Percentiles rank a stretch among this genome's conserved stretches.
Conservation (phyloP, 176 grass and related monocot genomes). For the Triticum turgidum region DNA sequence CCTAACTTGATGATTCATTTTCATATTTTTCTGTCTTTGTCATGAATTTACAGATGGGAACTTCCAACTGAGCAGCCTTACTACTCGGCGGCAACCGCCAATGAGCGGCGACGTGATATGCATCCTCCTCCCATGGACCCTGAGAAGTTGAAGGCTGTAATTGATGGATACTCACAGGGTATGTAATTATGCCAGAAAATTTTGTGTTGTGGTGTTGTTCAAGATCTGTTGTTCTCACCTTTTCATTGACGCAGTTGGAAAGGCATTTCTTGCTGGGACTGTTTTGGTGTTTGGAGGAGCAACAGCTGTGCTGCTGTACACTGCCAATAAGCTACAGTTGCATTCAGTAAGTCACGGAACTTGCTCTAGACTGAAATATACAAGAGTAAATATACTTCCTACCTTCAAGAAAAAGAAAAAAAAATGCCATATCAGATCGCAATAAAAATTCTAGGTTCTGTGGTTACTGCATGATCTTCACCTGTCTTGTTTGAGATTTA, state of each 20-base stretch:
- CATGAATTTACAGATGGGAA: constrained; percentile 64
- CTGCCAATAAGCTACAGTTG: constrained; percentile 70
- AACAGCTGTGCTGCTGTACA: constrained; percentile 48
- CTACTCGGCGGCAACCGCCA: constrained; percentile 74
- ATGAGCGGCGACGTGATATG: constrained; percentile 63
- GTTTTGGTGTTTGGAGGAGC: constrained; percentile 80
- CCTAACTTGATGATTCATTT: not conserved
- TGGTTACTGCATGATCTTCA: too few species aligned
- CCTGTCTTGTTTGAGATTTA: too few species aligned
- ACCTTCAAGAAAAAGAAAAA: not conserved
- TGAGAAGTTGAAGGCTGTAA: constrained; percentile 74
- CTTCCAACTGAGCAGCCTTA: constrained; percentile 61
- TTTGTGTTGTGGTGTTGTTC: not conserved
- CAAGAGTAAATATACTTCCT: not conserved
- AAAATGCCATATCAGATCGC: not conserved
- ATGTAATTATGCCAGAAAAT: not conserved
- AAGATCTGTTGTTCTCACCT: not conserved
- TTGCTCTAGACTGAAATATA: constrained; percentile 1
- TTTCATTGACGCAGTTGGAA: constrained; percentile 64
- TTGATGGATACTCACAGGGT: constrained; percentile 78
- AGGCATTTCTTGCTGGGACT: constrained; percentile 72
- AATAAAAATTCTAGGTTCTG: not conserved
- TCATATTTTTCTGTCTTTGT: not conserved
- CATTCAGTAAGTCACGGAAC: constrained; percentile 61
- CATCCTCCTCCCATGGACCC: constrained; percentile 58